Conservation (phyloP, 495 filamentous ascomycete genomes). For the Echria macrotheca region DNA sequence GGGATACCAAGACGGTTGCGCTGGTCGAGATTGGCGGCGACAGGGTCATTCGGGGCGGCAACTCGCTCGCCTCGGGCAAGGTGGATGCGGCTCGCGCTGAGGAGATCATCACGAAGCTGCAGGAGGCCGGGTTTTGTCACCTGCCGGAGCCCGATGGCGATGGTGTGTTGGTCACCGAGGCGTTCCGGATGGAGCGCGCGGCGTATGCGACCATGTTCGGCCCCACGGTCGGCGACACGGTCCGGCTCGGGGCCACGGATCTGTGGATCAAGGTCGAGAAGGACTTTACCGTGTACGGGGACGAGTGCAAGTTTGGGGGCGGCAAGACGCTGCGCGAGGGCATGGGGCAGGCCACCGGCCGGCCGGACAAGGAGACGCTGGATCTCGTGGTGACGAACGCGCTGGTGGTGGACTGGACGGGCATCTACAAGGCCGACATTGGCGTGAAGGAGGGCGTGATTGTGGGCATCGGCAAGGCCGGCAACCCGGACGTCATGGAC, state of each 20-base stretch:
- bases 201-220: conserved; percentile 88
- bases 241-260: conserved; percentile 78
- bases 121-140: conserved; percentile 72
- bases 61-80: conserved; percentile 65
- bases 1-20: conserved; percentile 87
- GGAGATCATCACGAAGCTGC: conserved; percentile 61
- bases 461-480: conserved; percentile 89
- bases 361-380: conserved; percentile 61
- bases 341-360: conserved; percentile 88
- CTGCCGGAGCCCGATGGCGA: conserved; percentile 57
- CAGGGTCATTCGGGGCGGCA: conserved; percentile 80
- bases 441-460: conserved; percentile 87
- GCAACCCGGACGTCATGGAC: conserved; percentile 95
- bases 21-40: conserved; percentile 86
- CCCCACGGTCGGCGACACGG: conserved; percentile 79
- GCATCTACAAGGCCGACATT: conserved; percentile 97
- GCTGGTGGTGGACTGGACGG: conserved; percentile 82
- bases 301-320: conserved; percentile 94
- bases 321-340: conserved; percentile 93
- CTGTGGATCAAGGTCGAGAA: conserved; percentile 91
- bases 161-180: conserved; percentile 41
- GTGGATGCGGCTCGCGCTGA: conserved; percentile 58
- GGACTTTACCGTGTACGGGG: conserved; percentile 78
- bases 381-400: conserved; percentile 93
- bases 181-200: conserved; percentile 67